A percentile compares a stretch with the other conserved stretches of the same genome.
These are phyloP conservation scores for Aspergillus taichungensis DNA, from an alignment of 495 filamentous ascomycete species.

Conservation along the genomic window DNA sequence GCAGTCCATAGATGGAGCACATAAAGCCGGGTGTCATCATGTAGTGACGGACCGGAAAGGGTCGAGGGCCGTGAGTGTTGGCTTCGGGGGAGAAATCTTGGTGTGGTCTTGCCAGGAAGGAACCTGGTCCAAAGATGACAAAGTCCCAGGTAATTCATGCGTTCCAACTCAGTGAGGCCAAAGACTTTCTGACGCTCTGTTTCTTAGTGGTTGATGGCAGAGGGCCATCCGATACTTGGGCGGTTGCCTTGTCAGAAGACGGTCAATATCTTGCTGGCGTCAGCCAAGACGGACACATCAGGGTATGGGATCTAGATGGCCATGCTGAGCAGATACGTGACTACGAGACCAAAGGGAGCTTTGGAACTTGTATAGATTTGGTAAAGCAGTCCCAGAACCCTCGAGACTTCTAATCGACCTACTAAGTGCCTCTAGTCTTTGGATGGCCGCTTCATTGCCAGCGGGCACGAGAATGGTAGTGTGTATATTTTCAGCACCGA, in stretches of 20 bases:
- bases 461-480: slow-evolving; percentile 86
- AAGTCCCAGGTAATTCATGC: slow-evolving; percentile 31
- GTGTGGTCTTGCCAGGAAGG: slow-evolving; percentile 59
- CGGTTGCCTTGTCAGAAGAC: slow-evolving; percentile 71
- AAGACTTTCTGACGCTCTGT: not conserved
- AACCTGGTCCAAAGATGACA: slow-evolving; percentile 43
- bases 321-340: slow-evolving; percentile 54
- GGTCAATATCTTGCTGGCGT: slow-evolving; percentile 75
- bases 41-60: slow-evolving; percentile 61
- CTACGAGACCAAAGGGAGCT: slow-evolving; percentile 85
- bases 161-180: no score
- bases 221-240: slow-evolving; percentile 68
- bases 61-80: slow-evolving; percentile 63
- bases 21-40: slow-evolving; percentile 86
- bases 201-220: slow-evolving; percentile 13
- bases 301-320: slow-evolving; percentile 68
- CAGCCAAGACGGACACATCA: slow-evolving; percentile 74
- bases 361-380: slow-evolving; percentile 82
- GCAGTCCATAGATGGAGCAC: slow-evolving; percentile 67
- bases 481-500: slow-evolving; percentile 93
- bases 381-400: slow-evolving; percentile 27
- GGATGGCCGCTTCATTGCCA: slow-evolving; percentile 80
- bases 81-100: slow-evolving; percentile 79
- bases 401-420: slow-evolving; percentile 5
- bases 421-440: slow-evolving; percentile 36